Conservation (phyloP, 441 rosid species). For the Populus hybrid region DNA sequence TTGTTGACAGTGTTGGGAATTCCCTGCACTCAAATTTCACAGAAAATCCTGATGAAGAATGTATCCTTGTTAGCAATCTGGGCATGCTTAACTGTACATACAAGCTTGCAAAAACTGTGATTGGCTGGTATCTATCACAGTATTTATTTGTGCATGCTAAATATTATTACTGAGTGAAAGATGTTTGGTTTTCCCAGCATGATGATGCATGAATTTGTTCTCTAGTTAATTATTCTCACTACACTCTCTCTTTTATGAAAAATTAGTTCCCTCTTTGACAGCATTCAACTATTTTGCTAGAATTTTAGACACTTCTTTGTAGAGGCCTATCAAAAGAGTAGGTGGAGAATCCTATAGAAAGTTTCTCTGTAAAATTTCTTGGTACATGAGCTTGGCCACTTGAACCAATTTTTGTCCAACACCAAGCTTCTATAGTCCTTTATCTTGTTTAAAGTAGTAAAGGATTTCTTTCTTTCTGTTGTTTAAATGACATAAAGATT, state of each 20-base stretch:
- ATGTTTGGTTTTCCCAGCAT: conserved; percentile 4
- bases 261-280: not conserved
- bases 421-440: not conserved
- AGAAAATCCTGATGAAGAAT: conserved; percentile 78
- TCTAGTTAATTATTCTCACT: not conserved
- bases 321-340: not conserved
- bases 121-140: not conserved
- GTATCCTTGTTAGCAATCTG: conserved; percentile 60
- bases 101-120: conserved; percentile 7
- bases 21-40: conserved; percentile 87
- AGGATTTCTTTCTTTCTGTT: not conserved
- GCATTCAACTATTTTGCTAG: not conserved
- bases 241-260: not conserved
- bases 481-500: not conserved
- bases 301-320: not conserved
- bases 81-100: not conserved
- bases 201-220: not conserved
- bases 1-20: conserved; percentile 83
- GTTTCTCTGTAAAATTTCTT: not conserved
- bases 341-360: not conserved
- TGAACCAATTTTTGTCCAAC: not conserved
- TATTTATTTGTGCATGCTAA: not conserved
- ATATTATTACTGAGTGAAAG: not conserved
- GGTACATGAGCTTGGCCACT: not conserved
- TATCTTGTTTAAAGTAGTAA: not conserved